These are phyloP conservation scores for Neofusicoccum laricinum DNA, from an alignment of 2,329 filamentous ascomycete species.

Conservation along the genomic window DNA sequence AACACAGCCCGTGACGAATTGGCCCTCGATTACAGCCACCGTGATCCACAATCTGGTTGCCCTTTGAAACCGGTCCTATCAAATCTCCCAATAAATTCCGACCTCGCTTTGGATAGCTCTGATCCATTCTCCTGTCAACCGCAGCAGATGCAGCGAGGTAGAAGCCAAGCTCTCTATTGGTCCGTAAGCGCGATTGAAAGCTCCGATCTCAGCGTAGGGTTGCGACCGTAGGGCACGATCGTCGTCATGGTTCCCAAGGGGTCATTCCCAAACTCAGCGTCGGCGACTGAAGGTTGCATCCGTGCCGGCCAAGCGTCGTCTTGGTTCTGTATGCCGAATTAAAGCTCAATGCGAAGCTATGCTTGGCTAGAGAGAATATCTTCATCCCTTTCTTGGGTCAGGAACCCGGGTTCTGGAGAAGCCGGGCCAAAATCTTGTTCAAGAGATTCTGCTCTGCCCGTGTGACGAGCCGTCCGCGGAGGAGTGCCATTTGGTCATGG, in stretches of 20 bases:
- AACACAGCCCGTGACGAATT: neutral
- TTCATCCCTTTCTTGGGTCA: slow-evolving; percentile 10
- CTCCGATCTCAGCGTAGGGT: neutral
- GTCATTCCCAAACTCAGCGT: slow-evolving; percentile 6
- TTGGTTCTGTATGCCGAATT: neutral
- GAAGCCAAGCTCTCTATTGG: neutral
- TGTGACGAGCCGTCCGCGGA: neutral
- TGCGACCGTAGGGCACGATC: neutral
- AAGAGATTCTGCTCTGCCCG: too few species aligned
- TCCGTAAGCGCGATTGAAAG: neutral
- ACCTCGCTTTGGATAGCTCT: slow-evolving; percentile 4
- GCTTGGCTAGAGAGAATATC: neutral
- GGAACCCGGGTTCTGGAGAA: neutral
- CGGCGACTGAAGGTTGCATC: slow-evolving; percentile 4
- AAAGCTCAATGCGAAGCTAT: neutral
- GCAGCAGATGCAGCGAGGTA: neutral
- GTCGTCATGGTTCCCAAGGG: slow-evolving; percentile 10
- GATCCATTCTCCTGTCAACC: slow-evolving; percentile 9
- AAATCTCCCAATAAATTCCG: slow-evolving; percentile 15
- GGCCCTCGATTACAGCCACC: neutral
- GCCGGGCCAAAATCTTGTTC: neutral
- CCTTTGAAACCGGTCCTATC: slow-evolving; percentile 12
- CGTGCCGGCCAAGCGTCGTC: slow-evolving; percentile 10
- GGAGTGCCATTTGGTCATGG: too few species aligned
- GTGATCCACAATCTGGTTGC: slow-evolving; percentile 10